These are phyloP conservation scores for Atractiella rhizophila DNA, from an alignment of 768 basidiomycete species.

Conservation along the genomic window DNA sequence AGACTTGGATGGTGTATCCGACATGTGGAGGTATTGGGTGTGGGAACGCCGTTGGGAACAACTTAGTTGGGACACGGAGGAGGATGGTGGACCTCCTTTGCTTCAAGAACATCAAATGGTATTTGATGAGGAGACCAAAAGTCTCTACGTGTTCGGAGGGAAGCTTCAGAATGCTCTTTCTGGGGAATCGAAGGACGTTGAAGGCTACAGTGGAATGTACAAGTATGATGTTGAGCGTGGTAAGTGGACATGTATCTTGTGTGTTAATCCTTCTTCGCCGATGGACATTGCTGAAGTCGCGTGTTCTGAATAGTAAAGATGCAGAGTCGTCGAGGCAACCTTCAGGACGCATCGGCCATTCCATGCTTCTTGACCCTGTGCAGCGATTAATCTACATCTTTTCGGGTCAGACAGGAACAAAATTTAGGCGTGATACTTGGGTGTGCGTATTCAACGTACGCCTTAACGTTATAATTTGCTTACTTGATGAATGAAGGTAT, in stretches of 20 bases:
- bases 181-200: too few species aligned
- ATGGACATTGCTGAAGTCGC: background rate
- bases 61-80: constrained; percentile 6
- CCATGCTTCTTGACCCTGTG: too few species aligned
- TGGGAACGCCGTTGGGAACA: constrained; percentile 10
- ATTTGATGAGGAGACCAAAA: background rate
- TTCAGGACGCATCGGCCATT: too few species aligned
- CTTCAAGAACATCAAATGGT: constrained; percentile 11
- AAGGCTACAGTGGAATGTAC: too few species aligned
- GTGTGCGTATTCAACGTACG: too few species aligned
- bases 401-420: too few species aligned
- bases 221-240: background rate
- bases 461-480: too few species aligned
- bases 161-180: too few species aligned
- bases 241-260: too few species aligned
- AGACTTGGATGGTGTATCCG: background rate
- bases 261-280: background rate
- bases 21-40: constrained; percentile 11
- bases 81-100: constrained; percentile 8
- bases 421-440: too few species aligned
- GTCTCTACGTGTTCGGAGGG: constrained; percentile 13
- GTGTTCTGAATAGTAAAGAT: background rate
- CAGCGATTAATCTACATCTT: too few species aligned
- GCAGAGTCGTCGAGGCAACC: background rate
- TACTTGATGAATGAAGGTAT: too few species aligned